phyloP scores from a whole-genome alignment of 1,284 basidiomycete species.

The Malassezia sp. region DNA sequence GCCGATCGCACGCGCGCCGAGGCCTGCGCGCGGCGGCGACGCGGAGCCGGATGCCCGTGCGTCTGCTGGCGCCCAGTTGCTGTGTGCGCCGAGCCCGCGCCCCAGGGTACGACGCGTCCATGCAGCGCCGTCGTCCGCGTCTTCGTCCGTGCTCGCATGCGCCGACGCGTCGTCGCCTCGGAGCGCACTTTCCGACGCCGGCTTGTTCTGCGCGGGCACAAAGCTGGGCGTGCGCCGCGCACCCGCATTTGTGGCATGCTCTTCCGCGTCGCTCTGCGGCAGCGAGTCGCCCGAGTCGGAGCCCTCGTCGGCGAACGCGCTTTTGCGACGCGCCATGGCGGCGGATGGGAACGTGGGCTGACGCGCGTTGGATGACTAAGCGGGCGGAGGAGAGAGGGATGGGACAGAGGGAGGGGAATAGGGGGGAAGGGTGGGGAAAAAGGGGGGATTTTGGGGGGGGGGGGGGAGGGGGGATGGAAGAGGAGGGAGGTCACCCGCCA shows the following conservation, averaged over 20 bases:
- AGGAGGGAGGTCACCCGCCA: no score
- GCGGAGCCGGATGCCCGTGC: not conserved
- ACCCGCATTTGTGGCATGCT: no score
- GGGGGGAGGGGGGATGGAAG: no score
- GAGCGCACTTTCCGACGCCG: constrained; percentile 8
- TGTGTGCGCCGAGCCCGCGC: constrained; percentile 5
- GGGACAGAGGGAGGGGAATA: no score
- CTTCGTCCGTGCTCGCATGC: not conserved
- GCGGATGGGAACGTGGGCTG: not conserved
- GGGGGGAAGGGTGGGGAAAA: no score
- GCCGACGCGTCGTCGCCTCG: not conserved
- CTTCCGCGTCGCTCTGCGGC: not conserved
- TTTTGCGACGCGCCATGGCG: constrained; percentile 12
- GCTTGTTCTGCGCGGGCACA: constrained; percentile 3
- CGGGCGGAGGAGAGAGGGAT: no score
- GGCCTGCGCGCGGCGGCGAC: not conserved
- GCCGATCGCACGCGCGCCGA: no score
- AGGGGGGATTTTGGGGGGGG: no score
- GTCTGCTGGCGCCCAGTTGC: no score
- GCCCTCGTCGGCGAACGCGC: constrained; percentile 8
- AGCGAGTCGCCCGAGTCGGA: constrained; percentile 13
- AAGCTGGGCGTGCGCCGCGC: constrained; percentile 2
- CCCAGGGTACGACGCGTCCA: constrained; percentile 2
- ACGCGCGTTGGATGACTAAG: constrained; percentile 1
- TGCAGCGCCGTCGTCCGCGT: not conserved